These are phyloP conservation scores for Hypoxylon sp. DNA, from an alignment of 2,329 filamentous ascomycete genomes.

Conservation along the genomic window DNA sequence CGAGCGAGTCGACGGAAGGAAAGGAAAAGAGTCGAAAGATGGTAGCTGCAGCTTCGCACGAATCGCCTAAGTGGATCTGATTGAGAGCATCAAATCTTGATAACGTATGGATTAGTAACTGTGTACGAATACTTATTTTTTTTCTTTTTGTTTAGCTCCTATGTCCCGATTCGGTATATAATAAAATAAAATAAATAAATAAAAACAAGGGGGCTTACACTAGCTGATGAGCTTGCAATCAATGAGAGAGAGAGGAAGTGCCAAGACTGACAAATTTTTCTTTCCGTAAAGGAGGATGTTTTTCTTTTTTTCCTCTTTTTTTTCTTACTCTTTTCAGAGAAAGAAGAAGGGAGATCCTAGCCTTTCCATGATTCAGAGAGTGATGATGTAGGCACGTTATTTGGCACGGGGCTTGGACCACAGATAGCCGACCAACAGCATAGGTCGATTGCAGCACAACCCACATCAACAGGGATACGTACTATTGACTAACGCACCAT, in stretches of 20 bases:
- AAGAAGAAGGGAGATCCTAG: slow-evolving; percentile 13
- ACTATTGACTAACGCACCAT: slow-evolving; percentile 18
- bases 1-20: slow-evolving; percentile 21
- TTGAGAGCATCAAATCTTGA: slow-evolving; percentile 21
- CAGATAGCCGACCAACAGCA: slow-evolving; percentile 28
- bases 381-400: slow-evolving; percentile 31
- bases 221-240: slow-evolving; percentile 5
- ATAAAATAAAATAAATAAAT: too few species aligned
- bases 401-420: slow-evolving; percentile 29
- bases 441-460: slow-evolving; percentile 22
- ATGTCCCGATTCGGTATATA: slow-evolving; percentile 1
- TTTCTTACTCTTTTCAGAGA: not conserved
- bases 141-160: slow-evolving; percentile 2
- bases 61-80: slow-evolving; percentile 32
- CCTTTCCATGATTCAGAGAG: slow-evolving; percentile 22
- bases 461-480: slow-evolving; percentile 1
- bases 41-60: too few species aligned
- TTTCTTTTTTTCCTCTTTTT: slow-evolving; percentile 5
- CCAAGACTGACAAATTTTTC: slow-evolving; percentile 27
- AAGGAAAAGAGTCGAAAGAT: too few species aligned
- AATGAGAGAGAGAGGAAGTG: slow-evolving; percentile 6
- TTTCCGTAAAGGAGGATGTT: too few species aligned
- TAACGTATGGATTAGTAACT: slow-evolving; percentile 22
- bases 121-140: too few species aligned
- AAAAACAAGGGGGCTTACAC: slow-evolving; percentile 27